Evolutionary conservation across 2,329 filamentous ascomycete genomes (phyloP).

Genomic region (Fusarium sp.): DNA sequence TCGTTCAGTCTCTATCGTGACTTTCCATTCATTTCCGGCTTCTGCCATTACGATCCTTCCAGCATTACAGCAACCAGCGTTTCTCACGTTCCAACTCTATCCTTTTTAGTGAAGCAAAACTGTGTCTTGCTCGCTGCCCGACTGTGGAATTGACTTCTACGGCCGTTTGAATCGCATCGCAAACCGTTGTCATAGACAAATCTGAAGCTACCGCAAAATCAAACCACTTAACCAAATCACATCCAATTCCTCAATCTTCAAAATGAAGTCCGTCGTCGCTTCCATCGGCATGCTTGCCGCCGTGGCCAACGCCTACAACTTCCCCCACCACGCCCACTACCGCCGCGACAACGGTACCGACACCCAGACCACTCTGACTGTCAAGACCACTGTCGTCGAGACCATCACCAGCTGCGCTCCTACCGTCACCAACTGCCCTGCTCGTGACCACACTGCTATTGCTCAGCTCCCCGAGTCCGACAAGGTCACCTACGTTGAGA

Average conservation of each 20-base stretch:
- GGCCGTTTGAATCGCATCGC: slow-evolving; percentile 30
- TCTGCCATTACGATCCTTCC: slow-evolving; percentile 44
- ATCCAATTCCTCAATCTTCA: slow-evolving; percentile 38
- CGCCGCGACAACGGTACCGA: slow-evolving; percentile 43
- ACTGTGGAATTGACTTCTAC: slow-evolving; percentile 49
- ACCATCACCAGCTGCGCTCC: slow-evolving; percentile 68
- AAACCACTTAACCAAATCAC: slow-evolving; percentile 18
- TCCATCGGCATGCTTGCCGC: slow-evolving; percentile 56
- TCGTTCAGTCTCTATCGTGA: slow-evolving; percentile 41
- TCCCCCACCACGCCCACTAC: slow-evolving; percentile 48
- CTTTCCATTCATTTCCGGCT: slow-evolving; percentile 44
- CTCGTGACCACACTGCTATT: slow-evolving; percentile 45
- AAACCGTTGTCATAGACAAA: slow-evolving; percentile 38
- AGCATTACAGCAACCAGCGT: slow-evolving; percentile 34
- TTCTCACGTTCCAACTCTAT: slow-evolving; percentile 32
- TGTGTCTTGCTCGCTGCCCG: slow-evolving; percentile 42
- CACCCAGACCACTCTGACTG: slow-evolving; percentile 53
- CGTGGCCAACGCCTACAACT: slow-evolving; percentile 52
- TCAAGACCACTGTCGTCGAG: slow-evolving; percentile 63
- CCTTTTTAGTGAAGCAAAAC: slow-evolving; percentile 45
- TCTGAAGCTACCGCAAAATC: slow-evolving; percentile 29
- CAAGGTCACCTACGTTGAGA: slow-evolving; percentile 47
- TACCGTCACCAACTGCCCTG: slow-evolving; percentile 66
- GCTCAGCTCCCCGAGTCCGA: slow-evolving; percentile 49
- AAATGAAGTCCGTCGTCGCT: slow-evolving; percentile 59